phyloP scores from a whole-genome alignment of 2,329 filamentous ascomycete genomes.

The Penicillium italicum region DNA sequence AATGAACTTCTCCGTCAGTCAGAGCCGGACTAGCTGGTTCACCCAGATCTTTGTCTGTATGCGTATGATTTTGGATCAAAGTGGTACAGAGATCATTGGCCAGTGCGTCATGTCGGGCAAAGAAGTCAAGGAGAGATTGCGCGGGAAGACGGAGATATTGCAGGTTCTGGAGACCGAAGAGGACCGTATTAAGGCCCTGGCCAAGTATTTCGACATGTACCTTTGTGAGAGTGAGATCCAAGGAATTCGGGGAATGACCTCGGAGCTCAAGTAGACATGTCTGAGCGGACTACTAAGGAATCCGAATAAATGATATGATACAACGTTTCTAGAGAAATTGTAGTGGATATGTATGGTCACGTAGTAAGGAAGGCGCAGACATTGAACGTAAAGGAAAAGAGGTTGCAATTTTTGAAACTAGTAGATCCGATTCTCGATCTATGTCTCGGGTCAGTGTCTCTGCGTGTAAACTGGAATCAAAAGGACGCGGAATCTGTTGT shows the following conservation, averaged over 20 bases:
- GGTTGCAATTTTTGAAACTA: constrained; percentile 29
- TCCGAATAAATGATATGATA: constrained; percentile 18
- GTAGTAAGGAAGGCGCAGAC: constrained; percentile 20
- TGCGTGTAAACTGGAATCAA: not conserved
- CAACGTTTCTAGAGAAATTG: constrained; percentile 24
- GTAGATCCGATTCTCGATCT: constrained; percentile 43
- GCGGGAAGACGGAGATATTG: constrained; percentile 50
- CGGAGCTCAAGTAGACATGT: constrained; percentile 41
- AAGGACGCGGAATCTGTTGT: not conserved
- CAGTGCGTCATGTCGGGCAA: constrained; percentile 52
- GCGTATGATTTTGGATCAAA: constrained; percentile 53
- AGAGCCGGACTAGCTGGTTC: constrained; percentile 51
- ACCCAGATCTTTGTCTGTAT: constrained; percentile 52
- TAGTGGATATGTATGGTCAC: constrained; percentile 26
- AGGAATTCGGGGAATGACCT: constrained; percentile 51
- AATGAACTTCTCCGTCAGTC: constrained; percentile 57
- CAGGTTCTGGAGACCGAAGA: constrained; percentile 49
- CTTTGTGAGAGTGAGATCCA: constrained; percentile 50
- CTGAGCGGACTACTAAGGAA: constrained; percentile 8
- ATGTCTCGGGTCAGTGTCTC: constrained; percentile 19
- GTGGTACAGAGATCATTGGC: constrained; percentile 48
- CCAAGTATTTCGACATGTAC: constrained; percentile 52
- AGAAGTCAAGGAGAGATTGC: constrained; percentile 53
- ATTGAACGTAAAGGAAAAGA: constrained; percentile 20
- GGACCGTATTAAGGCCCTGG: constrained; percentile 53